These are phyloP conservation scores for Phytophthora colocasiae DNA, from an alignment of 352 stramenopile species.

Conservation along the genomic window DNA sequence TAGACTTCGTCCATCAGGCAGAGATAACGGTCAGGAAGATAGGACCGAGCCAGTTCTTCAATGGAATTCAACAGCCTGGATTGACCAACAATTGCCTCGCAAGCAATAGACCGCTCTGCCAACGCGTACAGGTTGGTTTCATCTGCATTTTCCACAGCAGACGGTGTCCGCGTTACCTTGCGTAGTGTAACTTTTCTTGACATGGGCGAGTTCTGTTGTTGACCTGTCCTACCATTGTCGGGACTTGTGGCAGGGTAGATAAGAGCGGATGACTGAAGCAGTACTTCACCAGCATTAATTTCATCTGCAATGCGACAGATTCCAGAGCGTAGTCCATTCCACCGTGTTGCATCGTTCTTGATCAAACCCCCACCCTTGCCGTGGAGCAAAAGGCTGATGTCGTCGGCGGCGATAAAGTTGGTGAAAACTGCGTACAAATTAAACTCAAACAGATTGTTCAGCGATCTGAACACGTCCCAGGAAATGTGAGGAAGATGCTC, in stretches of 20 bases:
- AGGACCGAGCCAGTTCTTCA: constrained; percentile 67
- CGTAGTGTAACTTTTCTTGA: constrained; percentile 55
- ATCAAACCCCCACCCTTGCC: constrained; percentile 32
- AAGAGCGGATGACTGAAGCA: constrained; percentile 54
- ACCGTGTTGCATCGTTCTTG: constrained; percentile 39
- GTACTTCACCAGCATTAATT: constrained; percentile 51
- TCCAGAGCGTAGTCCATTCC: constrained; percentile 49
- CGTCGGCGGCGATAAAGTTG: constrained; percentile 56
- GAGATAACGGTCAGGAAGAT: constrained; percentile 69
- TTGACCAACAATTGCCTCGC: constrained; percentile 69
- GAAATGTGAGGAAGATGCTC: constrained; percentile 74
- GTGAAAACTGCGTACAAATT: constrained; percentile 81
- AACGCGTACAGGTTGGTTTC: constrained; percentile 71
- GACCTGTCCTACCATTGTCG: constrained; percentile 21
- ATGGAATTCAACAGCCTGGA: constrained; percentile 70
- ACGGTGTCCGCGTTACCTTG: constrained; percentile 54
- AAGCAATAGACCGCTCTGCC: constrained; percentile 68
- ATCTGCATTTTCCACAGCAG: constrained; percentile 54
- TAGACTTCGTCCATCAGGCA: constrained; percentile 79
- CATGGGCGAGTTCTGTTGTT: constrained; percentile 29
- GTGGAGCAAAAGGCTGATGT: constrained; percentile 61
- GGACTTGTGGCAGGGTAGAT: constrained; percentile 33
- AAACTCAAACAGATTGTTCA: constrained; percentile 87
- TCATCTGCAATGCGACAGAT: constrained; percentile 67
- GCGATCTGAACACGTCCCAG: constrained; percentile 71